Evolutionary conservation across 2,329 filamentous ascomycete species (phyloP).

Genomic region (Thermoascus crustaceus): DNA sequence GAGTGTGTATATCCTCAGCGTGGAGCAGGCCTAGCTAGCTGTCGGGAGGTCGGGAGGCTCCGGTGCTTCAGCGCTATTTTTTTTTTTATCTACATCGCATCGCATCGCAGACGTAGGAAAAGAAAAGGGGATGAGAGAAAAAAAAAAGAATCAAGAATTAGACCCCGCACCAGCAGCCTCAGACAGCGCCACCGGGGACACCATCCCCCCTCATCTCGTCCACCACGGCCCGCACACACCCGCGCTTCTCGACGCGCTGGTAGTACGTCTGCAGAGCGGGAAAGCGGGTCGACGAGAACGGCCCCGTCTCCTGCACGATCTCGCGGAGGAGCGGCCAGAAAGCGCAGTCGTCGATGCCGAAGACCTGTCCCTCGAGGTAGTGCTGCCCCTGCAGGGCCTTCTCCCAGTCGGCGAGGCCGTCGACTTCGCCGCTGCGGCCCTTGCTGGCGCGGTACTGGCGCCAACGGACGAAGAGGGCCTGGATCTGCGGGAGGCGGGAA

Average conservation of each 20-base stretch:
- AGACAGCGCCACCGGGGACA: too few species aligned
- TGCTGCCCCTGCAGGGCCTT: conserved; percentile 18
- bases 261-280: conserved; percentile 31
- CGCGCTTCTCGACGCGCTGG: conserved; percentile 29
- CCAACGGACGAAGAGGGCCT: conserved; percentile 23
- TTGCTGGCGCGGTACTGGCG: conserved; percentile 14
- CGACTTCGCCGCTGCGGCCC: conserved; percentile 9
- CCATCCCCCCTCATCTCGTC: conserved; percentile 16
- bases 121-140: not conserved
- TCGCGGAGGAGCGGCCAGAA: conserved; percentile 37
- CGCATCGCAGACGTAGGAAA: too few species aligned
- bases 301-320: conserved; percentile 21
- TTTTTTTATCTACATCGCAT: too few species aligned
- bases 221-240: conserved; percentile 26
- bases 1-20: too few species aligned
- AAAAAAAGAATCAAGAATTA: not conserved
- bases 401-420: conserved; percentile 26
- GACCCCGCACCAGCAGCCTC: not conserved
- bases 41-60: too few species aligned
- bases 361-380: conserved; percentile 28
- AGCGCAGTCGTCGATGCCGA: conserved; percentile 36
- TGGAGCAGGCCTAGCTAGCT: too few species aligned
- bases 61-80: too few species aligned
- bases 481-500: conserved; percentile 19
- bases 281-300: conserved; percentile 18